These are phyloP conservation scores for Lipomyces starkeyi DNA, from an alignment of 805 yeast species.

Conservation along the genomic window DNA sequence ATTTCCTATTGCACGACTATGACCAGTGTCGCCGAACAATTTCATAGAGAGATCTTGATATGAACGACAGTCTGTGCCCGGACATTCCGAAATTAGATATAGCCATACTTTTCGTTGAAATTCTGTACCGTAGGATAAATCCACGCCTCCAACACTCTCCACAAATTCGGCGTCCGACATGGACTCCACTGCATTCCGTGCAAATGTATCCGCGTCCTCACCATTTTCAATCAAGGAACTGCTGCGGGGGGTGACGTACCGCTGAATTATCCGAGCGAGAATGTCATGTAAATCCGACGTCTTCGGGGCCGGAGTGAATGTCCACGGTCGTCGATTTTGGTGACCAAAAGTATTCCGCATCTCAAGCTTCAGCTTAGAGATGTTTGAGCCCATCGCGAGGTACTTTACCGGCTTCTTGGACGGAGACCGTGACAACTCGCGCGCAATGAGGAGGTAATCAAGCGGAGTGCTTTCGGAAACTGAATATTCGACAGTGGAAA, in stretches of 20 bases:
- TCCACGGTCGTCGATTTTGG: not conserved
- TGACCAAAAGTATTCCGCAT: not conserved
- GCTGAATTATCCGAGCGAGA: constrained; percentile 4
- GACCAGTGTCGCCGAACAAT: not conserved
- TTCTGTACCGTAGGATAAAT: constrained; percentile 4
- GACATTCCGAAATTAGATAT: not conserved
- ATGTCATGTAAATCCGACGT: not conserved
- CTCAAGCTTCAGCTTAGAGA: not conserved
- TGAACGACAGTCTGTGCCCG: not conserved
- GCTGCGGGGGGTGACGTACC: not conserved
- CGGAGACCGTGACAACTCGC: not conserved
- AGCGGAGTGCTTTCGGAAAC: constrained; percentile 6
- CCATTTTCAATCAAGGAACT: not conserved
- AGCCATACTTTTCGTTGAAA: constrained; percentile 12
- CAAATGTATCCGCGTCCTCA: not conserved
- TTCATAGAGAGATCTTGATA: constrained; percentile 5
- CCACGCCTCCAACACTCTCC: constrained; percentile 7
- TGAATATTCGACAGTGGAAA: not conserved
- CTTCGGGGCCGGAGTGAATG: not conserved
- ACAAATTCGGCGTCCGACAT: constrained; percentile 9
- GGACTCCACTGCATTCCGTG: not conserved
- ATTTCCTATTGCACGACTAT: constrained; percentile 14
- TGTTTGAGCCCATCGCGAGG: constrained; percentile 2
- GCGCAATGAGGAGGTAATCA: constrained; percentile 12
- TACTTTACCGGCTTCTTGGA: not conserved